Percentiles rank a stretch among this genome's conserved stretches.
These are phyloP conservation scores for Zea mays DNA, from an alignment of 176 grass and related monocot species.

Conservation along the genomic window Zm-B73-REFERENCE-NAM-5.0 NC_050098.1:2855501-2856000, in stretches of 20 bases:
- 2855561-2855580: slow-evolving; percentile 77
- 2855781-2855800: background rate
- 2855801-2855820: slow-evolving; percentile 56
- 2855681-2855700: slow-evolving; percentile 57
- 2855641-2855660: slow-evolving; percentile 78
- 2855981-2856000: slow-evolving; percentile 71
- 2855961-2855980: slow-evolving; percentile 63
- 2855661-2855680: slow-evolving; percentile 61
- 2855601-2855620: slow-evolving; percentile 57
- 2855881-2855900: slow-evolving; percentile 45
- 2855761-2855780: background rate
- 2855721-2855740: background rate
- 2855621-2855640: slow-evolving; percentile 54
- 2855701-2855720: slow-evolving; percentile 29
- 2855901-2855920: slow-evolving; percentile 79
- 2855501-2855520: slow-evolving; percentile 57
- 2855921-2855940: slow-evolving; percentile 59
- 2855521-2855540: slow-evolving; percentile 64
- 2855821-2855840: slow-evolving; percentile 84
- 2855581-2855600: slow-evolving; percentile 38
- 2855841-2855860: slow-evolving; percentile 60
- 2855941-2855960: slow-evolving; percentile 82
- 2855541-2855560: slow-evolving; percentile 54
- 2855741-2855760: background rate
- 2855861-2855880: background rate